Percentiles rank a stretch among this genome's conserved stretches.
phyloP scores from a whole-genome alignment of 768 basidiomycete species.

The Boletus vermiculosoides region DNA sequence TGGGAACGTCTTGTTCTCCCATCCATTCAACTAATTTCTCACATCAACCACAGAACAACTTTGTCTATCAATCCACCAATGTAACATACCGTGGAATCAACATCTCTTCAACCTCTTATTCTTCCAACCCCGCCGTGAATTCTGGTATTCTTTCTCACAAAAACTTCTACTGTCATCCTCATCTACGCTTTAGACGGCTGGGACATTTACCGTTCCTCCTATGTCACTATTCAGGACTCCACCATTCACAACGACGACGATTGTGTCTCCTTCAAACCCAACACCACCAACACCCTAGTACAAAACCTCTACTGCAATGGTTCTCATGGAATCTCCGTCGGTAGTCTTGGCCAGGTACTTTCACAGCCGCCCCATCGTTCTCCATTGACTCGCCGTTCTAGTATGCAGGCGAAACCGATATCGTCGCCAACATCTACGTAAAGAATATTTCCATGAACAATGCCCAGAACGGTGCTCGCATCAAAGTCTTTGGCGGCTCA shows the following conservation, averaged over 20 bases:
- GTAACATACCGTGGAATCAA: constrained; percentile 42
- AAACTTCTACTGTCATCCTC: neutral
- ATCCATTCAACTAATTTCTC: neutral
- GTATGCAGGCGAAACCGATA: constrained; percentile 41
- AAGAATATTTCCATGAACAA: constrained; percentile 45
- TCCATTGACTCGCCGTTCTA: constrained; percentile 7
- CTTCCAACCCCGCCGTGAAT: constrained; percentile 34
- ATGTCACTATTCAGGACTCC: constrained; percentile 36
- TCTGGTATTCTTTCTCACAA: constrained; percentile 24
- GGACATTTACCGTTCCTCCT: constrained; percentile 46
- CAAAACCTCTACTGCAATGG: constrained; percentile 43
- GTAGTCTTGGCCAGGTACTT: constrained; percentile 43
- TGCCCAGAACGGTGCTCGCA: constrained; percentile 49
- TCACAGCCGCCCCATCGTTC: neutral
- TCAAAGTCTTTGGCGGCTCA: constrained; percentile 50
- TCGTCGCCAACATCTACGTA: constrained; percentile 44
- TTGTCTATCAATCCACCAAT: constrained; percentile 43
- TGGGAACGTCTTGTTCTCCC: constrained; percentile 33
- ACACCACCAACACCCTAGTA: constrained; percentile 41
- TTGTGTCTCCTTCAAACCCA: constrained; percentile 31
- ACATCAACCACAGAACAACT: constrained; percentile 27
- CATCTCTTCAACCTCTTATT: constrained; percentile 36
- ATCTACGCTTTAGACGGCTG: constrained; percentile 37
- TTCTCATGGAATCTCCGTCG: constrained; percentile 45
- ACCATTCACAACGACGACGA: constrained; percentile 44